Percentiles rank a stretch among this genome's conserved stretches.
These are phyloP conservation scores for Penicillium goetzii DNA, from an alignment of 495 filamentous ascomycete species.

Conservation along the genomic window DNA sequence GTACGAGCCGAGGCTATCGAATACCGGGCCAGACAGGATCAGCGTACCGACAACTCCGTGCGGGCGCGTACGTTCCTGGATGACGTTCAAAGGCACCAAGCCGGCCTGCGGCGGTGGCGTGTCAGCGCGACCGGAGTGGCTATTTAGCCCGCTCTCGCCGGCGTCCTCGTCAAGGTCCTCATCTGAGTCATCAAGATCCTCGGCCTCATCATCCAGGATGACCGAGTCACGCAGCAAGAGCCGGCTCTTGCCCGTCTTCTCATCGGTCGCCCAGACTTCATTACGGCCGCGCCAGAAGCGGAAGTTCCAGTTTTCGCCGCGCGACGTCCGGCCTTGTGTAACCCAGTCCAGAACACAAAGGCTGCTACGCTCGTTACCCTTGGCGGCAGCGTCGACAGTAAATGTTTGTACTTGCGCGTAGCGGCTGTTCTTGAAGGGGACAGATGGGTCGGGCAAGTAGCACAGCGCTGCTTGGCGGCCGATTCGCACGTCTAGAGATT, in stretches of 20 bases:
- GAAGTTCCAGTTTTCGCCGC: constrained; percentile 90
- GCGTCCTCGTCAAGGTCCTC: constrained; percentile 41
- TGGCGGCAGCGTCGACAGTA: constrained; percentile 60
- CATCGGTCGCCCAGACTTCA: constrained; percentile 70
- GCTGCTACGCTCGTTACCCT: constrained; percentile 45
- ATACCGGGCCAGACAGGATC: constrained; percentile 75
- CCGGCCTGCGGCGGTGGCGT: constrained; percentile 27
- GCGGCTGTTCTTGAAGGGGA: constrained; percentile 78
- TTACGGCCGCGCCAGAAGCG: constrained; percentile 76
- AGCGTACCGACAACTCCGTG: constrained; percentile 78
- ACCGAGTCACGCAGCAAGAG: constrained; percentile 83
- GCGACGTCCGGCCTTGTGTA: constrained; percentile 78
- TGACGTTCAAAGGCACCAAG: constrained; percentile 34
- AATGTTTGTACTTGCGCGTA: constrained; percentile 86
- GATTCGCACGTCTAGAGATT: constrained; percentile 68
- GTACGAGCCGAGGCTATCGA: constrained; percentile 65
- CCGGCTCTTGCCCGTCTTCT: constrained; percentile 47
- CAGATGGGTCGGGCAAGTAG: constrained; percentile 91
- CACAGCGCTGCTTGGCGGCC: constrained; percentile 69
- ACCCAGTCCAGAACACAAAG: constrained; percentile 93
- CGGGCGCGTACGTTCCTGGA: constrained; percentile 48
- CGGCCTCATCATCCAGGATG: constrained; percentile 63
- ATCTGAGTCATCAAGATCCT: constrained; percentile 30
- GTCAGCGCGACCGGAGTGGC: constrained; percentile 22
- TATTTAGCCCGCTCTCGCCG: constrained; percentile 13